A percentile compares a stretch with the other conserved stretches of the same genome.
These are phyloP conservation scores for Lepidium aucheri DNA, from an alignment of 345 rosid genomes.

Conservation along the genomic window DNA sequence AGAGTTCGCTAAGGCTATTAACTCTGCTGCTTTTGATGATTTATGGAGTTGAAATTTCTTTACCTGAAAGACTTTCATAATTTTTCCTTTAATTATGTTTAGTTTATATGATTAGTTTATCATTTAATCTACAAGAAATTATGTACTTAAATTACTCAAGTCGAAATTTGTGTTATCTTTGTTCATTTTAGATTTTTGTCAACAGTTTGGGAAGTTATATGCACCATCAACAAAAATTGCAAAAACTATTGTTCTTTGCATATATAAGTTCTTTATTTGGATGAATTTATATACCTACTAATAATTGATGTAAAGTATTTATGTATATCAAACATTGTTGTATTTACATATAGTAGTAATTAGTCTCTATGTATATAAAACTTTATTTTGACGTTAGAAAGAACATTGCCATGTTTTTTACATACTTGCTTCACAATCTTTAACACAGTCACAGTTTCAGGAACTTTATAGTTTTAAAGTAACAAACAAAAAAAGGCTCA, in stretches of 20 bases:
- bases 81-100: background rate
- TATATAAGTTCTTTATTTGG: background rate
- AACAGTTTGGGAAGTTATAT: too few species aligned
- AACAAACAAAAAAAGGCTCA: background rate
- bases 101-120: background rate
- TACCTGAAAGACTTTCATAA: background rate
- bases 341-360: too few species aligned
- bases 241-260: background rate
- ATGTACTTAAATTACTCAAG: background rate
- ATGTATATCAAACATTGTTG: too few species aligned
- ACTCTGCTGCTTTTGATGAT: slow-evolving; percentile 87
- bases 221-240: background rate
- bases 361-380: background rate
- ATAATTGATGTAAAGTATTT: too few species aligned
- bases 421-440: background rate
- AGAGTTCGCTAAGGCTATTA: slow-evolving; percentile 72
- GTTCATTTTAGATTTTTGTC: background rate
- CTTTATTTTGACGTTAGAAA: background rate
- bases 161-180: background rate
- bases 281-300: background rate
- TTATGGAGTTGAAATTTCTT: slow-evolving; percentile 45
- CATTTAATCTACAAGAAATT: background rate
- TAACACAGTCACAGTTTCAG: background rate
- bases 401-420: background rate
- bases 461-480: background rate